These are phyloP conservation scores for Onygenales sp. DNA, from an alignment of 2,329 filamentous ascomycete genomes.

Conservation along the genomic window DNA sequence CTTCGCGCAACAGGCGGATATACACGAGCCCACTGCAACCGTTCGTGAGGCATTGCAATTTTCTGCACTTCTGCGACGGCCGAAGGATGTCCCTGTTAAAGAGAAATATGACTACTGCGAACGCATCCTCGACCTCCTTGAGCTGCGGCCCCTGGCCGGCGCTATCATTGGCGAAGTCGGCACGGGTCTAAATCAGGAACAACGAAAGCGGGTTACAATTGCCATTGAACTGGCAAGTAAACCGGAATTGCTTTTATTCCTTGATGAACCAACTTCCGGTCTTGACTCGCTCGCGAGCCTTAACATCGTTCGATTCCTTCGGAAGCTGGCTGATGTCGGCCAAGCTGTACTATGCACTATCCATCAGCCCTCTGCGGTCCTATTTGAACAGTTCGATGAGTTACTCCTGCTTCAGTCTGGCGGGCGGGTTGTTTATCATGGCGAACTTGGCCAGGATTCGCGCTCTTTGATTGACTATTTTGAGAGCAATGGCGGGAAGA, in stretches of 20 bases:
- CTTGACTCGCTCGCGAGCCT: constrained; percentile 62
- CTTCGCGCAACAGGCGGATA: constrained; percentile 55
- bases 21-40: constrained; percentile 57
- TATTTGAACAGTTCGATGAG: constrained; percentile 83
- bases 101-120: constrained; percentile 63
- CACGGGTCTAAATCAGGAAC: constrained; percentile 54
- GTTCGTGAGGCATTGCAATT: constrained; percentile 59
- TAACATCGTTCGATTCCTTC: constrained; percentile 53
- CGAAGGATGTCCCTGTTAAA: constrained; percentile 43
- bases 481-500: constrained; percentile 51
- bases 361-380: constrained; percentile 75
- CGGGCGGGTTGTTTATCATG: constrained; percentile 73
- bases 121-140: constrained; percentile 57
- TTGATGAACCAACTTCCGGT: constrained; percentile 55
- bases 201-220: constrained; percentile 58
- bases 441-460: constrained; percentile 70
- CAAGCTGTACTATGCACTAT: constrained; percentile 88
- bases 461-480: constrained; percentile 62
- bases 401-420: constrained; percentile 69
- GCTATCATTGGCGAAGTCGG: constrained; percentile 53
- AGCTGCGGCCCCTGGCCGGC: constrained; percentile 58
- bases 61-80: constrained; percentile 55
- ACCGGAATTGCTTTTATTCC: constrained; percentile 51
- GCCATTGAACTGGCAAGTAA: constrained; percentile 54
- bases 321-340: constrained; percentile 59